Base-by-base conservation (phyloP, 805 yeast species). In the Barnettozyma californica region DNA sequence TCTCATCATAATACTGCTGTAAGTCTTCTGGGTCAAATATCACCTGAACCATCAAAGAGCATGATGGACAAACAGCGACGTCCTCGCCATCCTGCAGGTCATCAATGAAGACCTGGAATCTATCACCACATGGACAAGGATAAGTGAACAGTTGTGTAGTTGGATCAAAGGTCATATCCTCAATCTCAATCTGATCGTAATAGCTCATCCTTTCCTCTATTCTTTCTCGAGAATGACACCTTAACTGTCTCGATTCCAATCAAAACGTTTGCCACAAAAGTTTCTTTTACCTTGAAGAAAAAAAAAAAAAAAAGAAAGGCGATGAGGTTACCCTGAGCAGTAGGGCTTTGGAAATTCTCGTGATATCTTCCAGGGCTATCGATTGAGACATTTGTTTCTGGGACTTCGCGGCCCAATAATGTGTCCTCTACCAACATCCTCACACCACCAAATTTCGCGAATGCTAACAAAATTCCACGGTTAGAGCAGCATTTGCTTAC, bases 121-220 rank as follows among this genome's bases (percentile, higher is more conserved):
- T 76, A 66, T 94, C 99, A 9, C 99, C 99, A 67, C 99, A 94
- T 1, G 99, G 99, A 73, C 99, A 94, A 4, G 99, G 99, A 60
- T 91, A 92, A 44, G 89, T 85, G 68, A 91, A 88, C 23, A 88
- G 68, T 65, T 86, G 90, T 13, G 86, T 80, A n/a, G 71, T 73
- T 3, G 91, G 80, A 65, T 94, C 97, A 64, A 80, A 94, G 2
- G 90, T 83, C 82, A 94, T 91, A 65, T 94, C 99, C 67, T 94
- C 99, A 45, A 94, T 94, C 72, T 94, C 99, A 48, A 94, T 83
- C 64, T 94, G 95, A 67, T 94, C 99, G 68, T 94, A 94, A 31
- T 83, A 76, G 1, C 82, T 71, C 54, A 83, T 83, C 3, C 33
- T 29, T 29, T 9, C 18, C 18, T 13, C 18, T 34, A 3, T 11